These are phyloP conservation scores for Taphrina pruni DNA, from an alignment of 1,139 yeast genomes.

Conservation along the genomic window DNA sequence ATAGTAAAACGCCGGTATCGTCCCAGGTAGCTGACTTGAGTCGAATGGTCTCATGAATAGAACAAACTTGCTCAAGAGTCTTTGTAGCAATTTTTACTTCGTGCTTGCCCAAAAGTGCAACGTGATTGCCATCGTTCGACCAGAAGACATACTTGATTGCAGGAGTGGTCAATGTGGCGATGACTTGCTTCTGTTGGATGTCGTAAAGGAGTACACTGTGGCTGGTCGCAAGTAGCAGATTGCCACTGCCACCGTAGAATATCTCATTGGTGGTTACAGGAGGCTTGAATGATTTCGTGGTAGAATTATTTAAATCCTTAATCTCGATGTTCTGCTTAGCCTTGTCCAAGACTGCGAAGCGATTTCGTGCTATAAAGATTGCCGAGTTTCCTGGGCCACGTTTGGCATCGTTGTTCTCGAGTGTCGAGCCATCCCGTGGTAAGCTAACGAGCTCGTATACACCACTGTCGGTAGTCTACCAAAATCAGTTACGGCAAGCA, in stretches of 20 bases:
- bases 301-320: constrained; percentile 78
- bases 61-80: constrained; percentile 75
- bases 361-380: constrained; percentile 87
- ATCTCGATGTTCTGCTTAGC: constrained; percentile 72
- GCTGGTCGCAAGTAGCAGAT: constrained; percentile 74
- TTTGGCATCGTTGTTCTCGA: constrained; percentile 76
- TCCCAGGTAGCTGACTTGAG: constrained; percentile 99
- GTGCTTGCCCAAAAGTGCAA: constrained; percentile 91
- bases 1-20: constrained; percentile 86
- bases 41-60: constrained; percentile 95
- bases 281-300: constrained; percentile 79
- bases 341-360: constrained; percentile 82
- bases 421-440: constrained; percentile 85
- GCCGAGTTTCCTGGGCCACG: constrained; percentile 88
- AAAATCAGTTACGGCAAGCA: background rate
- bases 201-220: constrained; percentile 81
- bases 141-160: constrained; percentile 81
- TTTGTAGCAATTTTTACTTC: constrained; percentile 85
- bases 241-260: constrained; percentile 76
- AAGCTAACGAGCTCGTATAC: constrained; percentile 75
- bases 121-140: constrained; percentile 85
- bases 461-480: constrained; percentile 67
- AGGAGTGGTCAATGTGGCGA: constrained; percentile 73
- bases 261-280: constrained; percentile 77
- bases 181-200: constrained; percentile 85